phyloP scores from a whole-genome alignment of 1,284 basidiomycete species.

The Singerocomus rubriflavus region DNA sequence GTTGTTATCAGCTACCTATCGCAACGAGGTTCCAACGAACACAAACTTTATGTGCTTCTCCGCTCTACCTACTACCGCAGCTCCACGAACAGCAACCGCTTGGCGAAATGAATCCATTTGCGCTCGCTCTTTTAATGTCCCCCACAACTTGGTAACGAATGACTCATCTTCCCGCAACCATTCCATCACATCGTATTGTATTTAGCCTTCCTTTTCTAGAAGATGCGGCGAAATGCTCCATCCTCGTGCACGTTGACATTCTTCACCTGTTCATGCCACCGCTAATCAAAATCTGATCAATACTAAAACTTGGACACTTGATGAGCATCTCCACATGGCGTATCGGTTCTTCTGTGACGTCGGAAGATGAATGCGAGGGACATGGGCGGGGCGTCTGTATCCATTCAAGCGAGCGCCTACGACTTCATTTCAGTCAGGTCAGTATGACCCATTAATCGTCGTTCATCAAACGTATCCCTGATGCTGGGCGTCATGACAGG shows the following conservation, averaged over 20 bases:
- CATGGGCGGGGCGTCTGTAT: neutral
- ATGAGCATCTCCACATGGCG: neutral
- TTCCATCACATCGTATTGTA: conserved; percentile 4
- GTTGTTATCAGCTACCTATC: conserved; percentile 27
- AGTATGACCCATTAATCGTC: conserved; percentile 4
- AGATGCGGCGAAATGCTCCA: no score
- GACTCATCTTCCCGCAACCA: conserved; percentile 20
- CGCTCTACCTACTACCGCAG: conserved; percentile 23
- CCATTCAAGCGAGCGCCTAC: conserved; percentile 4
- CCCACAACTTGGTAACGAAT: conserved; percentile 25
- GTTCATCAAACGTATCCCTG: neutral
- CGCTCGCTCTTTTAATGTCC: conserved; percentile 16
- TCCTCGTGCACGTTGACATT: neutral
- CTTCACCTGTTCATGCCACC: neutral
- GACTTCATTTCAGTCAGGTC: conserved; percentile 9
- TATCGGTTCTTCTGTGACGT: neutral
- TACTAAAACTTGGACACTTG: neutral
- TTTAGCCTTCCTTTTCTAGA: neutral
- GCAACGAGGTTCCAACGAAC: conserved; percentile 3
- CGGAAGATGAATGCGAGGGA: neutral
- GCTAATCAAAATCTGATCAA: neutral
- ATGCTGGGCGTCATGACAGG: neutral
- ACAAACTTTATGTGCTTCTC: conserved; percentile 22
- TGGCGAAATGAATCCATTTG: conserved; percentile 30
- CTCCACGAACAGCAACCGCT: conserved; percentile 10